A percentile compares a stretch with the other conserved stretches of the same genome.
phyloP scores from a whole-genome alignment of 2,329 filamentous ascomycete genomes.

The Curvularia spicifera region DNA sequence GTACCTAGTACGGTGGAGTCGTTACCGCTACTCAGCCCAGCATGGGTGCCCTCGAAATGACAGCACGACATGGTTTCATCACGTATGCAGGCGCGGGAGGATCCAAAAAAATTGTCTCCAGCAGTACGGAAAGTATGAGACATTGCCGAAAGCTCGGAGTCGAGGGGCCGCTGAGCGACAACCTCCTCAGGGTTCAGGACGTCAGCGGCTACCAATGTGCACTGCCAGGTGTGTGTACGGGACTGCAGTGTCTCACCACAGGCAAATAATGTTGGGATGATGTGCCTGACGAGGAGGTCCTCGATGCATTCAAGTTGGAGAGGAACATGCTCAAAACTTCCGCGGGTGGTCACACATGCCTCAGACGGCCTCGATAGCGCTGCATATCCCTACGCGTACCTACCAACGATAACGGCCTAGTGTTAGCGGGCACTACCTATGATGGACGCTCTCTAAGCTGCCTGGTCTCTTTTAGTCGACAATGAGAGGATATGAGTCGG shows the following conservation, averaged over 20 bases:
- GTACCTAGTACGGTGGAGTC: conserved; percentile 8
- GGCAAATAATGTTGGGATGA: too few species aligned
- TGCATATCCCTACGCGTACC: neutral
- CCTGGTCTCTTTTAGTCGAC: neutral
- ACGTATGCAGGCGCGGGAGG: conserved; percentile 16
- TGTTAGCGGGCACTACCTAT: neutral
- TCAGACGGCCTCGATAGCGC: neutral
- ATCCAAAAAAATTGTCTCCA: conserved; percentile 12
- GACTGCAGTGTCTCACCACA: neutral
- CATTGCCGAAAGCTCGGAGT: conserved; percentile 16
- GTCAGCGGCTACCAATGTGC: neutral
- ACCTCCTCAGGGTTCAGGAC: neutral
- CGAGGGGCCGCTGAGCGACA: neutral
- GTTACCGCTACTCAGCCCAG: conserved; percentile 26
- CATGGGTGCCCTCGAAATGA: conserved; percentile 14
- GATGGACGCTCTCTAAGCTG: neutral
- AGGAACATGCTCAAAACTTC: neutral
- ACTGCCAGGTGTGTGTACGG: neutral
- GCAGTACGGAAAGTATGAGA: conserved; percentile 24
- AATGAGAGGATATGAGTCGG: conserved; percentile 36
- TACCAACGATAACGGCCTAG: neutral
- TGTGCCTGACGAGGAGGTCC: neutral
- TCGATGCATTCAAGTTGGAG: neutral
- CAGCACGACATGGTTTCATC: neutral
- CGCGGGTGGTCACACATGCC: neutral